Base-by-base conservation (phyloP, 345 rosid genomes). In the Rhizophora mangle region DNA sequence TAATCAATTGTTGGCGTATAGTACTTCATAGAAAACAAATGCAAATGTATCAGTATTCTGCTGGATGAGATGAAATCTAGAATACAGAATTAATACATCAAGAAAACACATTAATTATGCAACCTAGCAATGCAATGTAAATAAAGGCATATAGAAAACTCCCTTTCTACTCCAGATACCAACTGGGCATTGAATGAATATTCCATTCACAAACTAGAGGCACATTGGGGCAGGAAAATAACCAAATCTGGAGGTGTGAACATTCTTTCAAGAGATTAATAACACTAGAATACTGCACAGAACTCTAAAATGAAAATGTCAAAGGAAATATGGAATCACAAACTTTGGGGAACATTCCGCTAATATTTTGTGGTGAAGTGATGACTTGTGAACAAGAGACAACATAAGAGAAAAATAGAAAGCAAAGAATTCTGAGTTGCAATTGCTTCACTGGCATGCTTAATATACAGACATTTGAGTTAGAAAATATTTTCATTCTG, bases 1-100 rank as follows among this genome's bases (percentile, higher is more conserved):
- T 87, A 58, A 85, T 89, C 83, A 96, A 76, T 58, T 96, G 99
- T 75, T 85, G 88, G 32, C 96, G 97, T 76, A 96, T 95, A 22
- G 85, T 74, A 78, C 99, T 95, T 76, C 22, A 85, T 32, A 81
- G 60, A 63, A 59, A 68, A 81, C 26, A 60, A 65, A 51, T 39
- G 26, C 70, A 79, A 67, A 77, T 57, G 71, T 49, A 73, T 81
- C 67, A 79, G 78, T 26, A 31, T 43, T 62, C 29, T 65, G 64
- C 72, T 29, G 56, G 49, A 52, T 29, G 8, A 60, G 29, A 65
- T 0, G 6, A 75, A 51, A 26, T 66, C 29, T 7, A 56, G n/a
- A 31, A 21, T 10, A 56, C 54, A 36, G 10, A 36, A 8, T 36
- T 36, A 36, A 36, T 36, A 36, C 11, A 8, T 36, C 39, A 36